Evolutionary conservation across 2,329 filamentous ascomycete genomes (phyloP), one percentile per base, ranked within the genome.

Genomic region (Tricladium varicosporioides): DNA sequence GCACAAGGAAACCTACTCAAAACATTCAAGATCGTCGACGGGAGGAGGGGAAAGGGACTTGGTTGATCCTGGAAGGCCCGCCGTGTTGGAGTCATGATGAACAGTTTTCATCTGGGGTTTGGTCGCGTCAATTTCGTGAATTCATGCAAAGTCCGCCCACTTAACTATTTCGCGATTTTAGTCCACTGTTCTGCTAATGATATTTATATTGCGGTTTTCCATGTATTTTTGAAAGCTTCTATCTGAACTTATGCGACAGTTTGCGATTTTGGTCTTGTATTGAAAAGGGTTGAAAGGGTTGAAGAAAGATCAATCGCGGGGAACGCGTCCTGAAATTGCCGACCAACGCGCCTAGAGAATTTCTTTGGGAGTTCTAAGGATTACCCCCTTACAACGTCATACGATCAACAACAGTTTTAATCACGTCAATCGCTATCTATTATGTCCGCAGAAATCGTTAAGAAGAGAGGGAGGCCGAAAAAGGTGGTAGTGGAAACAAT

Each of bases 381-480:
- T 42, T 46, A 19, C 22, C 36, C 16, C 36, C 44, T 44, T 40
- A 40, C 8, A 33, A 19, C 22, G 42, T 31, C 15, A 40, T 51
- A 36, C 11, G 13, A 48, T 18, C 45, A 15, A 45, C 44, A 19
- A 9, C 11, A 32, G 18, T 32, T 13, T 13, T 49, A 33, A 19
- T 15, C 33, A 19, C 22, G 22, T 19, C 48, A 49, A 52, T 47
- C 48, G 22, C 48, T 2, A 13, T 11, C 16, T 33, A 61, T 13
- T 16, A 66, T 67, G 62, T 66, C 64, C 53, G 53, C 65, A 47
- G 64, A 66, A 53, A 57, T 63, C 15, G 64, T 60, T 5, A 68
- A 67, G 58, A 69, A 69, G 56, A 64, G 67, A 49, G 67, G 66
- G 13, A 61, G 66, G 51, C 66, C 67, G 1, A 65, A 64, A 59